phyloP scores from a whole-genome alignment of 1,284 basidiomycete species.

The Entoloma clypeatum region DNA sequence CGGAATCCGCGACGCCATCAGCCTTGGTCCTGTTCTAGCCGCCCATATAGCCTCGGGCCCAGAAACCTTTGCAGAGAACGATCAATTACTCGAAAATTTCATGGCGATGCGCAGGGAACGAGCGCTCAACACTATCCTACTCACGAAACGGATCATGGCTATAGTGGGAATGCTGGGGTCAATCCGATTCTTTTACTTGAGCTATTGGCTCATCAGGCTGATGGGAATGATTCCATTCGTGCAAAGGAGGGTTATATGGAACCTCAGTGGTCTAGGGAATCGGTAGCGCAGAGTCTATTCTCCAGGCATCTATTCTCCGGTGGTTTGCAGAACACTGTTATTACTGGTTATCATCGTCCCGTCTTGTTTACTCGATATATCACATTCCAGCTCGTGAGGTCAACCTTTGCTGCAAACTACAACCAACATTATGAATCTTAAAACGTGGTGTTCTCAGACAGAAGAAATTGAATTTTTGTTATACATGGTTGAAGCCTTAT shows the following conservation, averaged over 20 bases:
- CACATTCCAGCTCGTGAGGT: no score
- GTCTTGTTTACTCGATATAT: no score
- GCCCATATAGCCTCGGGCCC: constrained; percentile 13
- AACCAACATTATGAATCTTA: no score
- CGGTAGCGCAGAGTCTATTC: no score
- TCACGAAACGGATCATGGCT: constrained; percentile 23
- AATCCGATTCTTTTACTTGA: constrained; percentile 12
- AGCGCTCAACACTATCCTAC: constrained; percentile 20
- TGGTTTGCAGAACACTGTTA: no score
- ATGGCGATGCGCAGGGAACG: constrained; percentile 16
- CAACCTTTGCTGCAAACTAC: no score
- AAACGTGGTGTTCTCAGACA: no score
- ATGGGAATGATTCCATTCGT: constrained; percentile 17
- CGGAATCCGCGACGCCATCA: constrained; percentile 40
- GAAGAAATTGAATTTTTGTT: no score
- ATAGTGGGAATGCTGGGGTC: constrained; percentile 10
- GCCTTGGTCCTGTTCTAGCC: constrained; percentile 25
- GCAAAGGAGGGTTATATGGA: constrained; percentile 17
- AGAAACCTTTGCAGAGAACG: constrained; percentile 10
- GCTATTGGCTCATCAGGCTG: constrained; percentile 17
- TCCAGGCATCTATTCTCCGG: no score
- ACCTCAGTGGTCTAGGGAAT: constrained; percentile 20
- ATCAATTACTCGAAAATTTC: constrained; percentile 18
- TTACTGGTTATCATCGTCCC: no score
- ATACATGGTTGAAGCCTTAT: no score